Evolutionary conservation across 2,329 filamentous ascomycete species (phyloP), one percentile per base, ranked within the genome.

Genomic region (Venturia carpophila): DNA sequence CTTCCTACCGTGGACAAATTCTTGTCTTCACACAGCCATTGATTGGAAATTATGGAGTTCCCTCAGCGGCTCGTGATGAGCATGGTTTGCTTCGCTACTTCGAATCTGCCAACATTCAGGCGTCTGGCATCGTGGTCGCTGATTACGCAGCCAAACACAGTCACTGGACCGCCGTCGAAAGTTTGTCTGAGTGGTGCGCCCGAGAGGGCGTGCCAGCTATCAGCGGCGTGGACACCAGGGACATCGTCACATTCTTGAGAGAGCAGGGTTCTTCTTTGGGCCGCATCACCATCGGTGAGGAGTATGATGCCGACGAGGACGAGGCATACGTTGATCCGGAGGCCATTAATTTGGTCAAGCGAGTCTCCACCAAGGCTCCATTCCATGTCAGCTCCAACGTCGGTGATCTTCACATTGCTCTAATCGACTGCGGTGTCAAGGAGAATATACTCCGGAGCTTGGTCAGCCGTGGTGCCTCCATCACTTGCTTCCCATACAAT

Each of bases 371-470:
- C 78, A 99, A 99, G 82, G 90, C 92, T 69, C 94, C 94, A 52
- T 99, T 97, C 82, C 91, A 97, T 72, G 89, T 97, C 69, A 89
- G 90, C 76, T 92, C 92, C 63, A 85, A 87, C 41, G 85, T 88
- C 70, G 91, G 93, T 68, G 86, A 89, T 73, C 88, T 91, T 76
- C 94, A 99, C 79, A 86, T 99, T 71, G 94, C 93, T 66, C 84
- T 99, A 70, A 89, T 99, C 75, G 94, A 99, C 79, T 99, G 94
- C 74, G 94, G 94, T 82, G 94, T 97, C 71, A 99, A 99, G 85
- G 94, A 99, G 85, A 99, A 99, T 82, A 99, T 99, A 72, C 87
- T 99, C 67, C 91, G 94, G 73, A 95, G 90, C 76, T 83, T 99
- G 67, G 92, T 97, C 73, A 88, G 85, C 78, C 92, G 94, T 69